Evolutionary conservation across 495 filamentous ascomycete species (phyloP).

Genomic region (Penicillium bialowiezense): DNA sequence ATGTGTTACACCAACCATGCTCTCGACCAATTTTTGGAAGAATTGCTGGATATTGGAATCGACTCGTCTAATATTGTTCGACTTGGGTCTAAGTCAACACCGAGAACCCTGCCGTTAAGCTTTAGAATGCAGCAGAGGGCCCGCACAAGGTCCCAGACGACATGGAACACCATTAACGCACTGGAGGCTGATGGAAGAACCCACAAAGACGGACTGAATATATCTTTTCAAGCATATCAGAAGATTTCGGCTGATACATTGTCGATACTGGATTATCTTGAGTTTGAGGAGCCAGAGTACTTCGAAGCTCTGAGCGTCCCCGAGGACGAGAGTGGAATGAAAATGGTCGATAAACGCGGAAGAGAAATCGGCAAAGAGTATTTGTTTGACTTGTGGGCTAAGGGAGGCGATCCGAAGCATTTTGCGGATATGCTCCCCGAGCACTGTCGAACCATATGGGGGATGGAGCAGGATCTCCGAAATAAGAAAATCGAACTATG

Average conservation of each 20-base stretch:
- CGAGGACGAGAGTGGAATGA: conserved; percentile 40
- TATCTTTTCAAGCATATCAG: conserved; percentile 26
- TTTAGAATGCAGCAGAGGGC: conserved; percentile 43
- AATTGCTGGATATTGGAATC: conserved; percentile 64
- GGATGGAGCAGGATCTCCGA: conserved; percentile 39
- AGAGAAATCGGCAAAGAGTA: conserved; percentile 47
- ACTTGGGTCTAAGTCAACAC: conserved; percentile 62
- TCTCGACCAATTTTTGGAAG: conserved; percentile 71
- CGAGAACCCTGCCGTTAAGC: conserved; percentile 43
- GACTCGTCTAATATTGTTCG: conserved; percentile 54
- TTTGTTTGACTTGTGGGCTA: conserved; percentile 56
- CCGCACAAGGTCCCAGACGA: conserved; percentile 21
- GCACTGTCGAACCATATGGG: conserved; percentile 50
- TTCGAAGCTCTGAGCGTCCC: conserved; percentile 57
- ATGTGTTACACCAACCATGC: conserved; percentile 72
- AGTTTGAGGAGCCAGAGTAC: conserved; percentile 58
- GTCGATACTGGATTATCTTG: conserved; percentile 58
- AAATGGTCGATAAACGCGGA: conserved; percentile 41
- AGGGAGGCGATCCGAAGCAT: conserved; percentile 46
- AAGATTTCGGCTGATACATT: conserved; percentile 1
- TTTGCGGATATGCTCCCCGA: conserved; percentile 25
- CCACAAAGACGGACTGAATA: conserved; percentile 8
- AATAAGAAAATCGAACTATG: conserved; percentile 39
- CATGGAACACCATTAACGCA: conserved; percentile 40
- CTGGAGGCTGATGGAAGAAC: conserved; percentile 27